A percentile compares a stretch with the other conserved stretches of the same genome.
These are phyloP conservation scores for Hyphodiscus sp. DNA, from an alignment of 2,329 filamentous ascomycete genomes.

Conservation along the genomic window DNA sequence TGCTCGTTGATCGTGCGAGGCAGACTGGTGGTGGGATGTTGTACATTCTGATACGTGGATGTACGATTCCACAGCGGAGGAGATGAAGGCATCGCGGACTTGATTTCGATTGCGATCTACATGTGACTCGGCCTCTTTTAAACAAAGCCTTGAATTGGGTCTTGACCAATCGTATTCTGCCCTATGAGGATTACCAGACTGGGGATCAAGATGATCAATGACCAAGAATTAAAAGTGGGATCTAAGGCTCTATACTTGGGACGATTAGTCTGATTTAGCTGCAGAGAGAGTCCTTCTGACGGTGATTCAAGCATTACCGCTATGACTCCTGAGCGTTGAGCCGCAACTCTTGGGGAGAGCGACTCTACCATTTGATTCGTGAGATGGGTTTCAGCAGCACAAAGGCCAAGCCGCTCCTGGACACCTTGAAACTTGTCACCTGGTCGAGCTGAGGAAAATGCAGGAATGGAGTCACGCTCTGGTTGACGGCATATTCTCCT, in stretches of 20 bases:
- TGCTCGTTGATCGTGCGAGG: background rate
- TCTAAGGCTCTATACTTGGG: too few relatives aligned
- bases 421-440: slow-evolving; percentile 5
- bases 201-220: background rate
- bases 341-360: background rate
- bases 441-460: slow-evolving; percentile 16
- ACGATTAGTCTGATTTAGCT: too few relatives aligned
- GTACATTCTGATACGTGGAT: background rate
- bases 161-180: slow-evolving; percentile 1
- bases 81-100: background rate
- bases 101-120: background rate
- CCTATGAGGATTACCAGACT: background rate
- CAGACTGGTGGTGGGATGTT: background rate
- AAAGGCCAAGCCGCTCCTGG: background rate
- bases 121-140: background rate
- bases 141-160: background rate
- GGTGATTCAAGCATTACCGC: too few relatives aligned
- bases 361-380: background rate
- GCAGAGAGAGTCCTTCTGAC: too few relatives aligned
- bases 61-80: background rate
- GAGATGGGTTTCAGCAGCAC: background rate
- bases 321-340: background rate
- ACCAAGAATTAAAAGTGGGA: background rate
- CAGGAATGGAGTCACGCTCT: slow-evolving; percentile 15
- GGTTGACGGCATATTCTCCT: slow-evolving; percentile 9